phyloP scores from a whole-genome alignment of 805 yeast genomes.

The Pichia insulana region DNA sequence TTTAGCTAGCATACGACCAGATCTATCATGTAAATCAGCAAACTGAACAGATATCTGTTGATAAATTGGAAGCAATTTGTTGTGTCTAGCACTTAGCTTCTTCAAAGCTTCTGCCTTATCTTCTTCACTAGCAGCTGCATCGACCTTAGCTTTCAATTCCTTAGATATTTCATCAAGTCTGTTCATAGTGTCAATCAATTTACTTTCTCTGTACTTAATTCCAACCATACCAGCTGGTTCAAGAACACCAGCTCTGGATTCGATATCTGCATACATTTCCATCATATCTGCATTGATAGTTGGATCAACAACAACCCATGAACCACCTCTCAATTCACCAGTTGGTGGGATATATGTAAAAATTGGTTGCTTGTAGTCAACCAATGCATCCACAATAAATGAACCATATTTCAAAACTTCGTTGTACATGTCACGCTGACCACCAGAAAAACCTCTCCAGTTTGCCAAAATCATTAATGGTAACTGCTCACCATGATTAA shows the following conservation, averaged over 20 bases:
- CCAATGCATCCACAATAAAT: constrained; percentile 92
- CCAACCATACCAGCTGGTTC: constrained; percentile 99
- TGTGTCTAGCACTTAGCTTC: constrained; percentile 71
- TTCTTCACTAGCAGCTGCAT: constrained; percentile 46
- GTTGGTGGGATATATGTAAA: constrained; percentile 96
- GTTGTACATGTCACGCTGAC: constrained; percentile 98
- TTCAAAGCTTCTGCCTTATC: constrained; percentile 58
- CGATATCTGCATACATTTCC: constrained; percentile 98
- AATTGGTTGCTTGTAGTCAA: constrained; percentile 92
- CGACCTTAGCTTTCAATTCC: constrained; percentile 52
- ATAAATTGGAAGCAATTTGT: constrained; percentile 74
- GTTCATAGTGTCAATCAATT: constrained; percentile 81
- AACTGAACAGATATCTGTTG: constrained; percentile 89
- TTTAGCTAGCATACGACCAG: constrained; percentile 96
- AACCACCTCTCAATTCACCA: constrained; percentile 99
- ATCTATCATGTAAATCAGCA: constrained; percentile 96
- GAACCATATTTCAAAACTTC: constrained; percentile 97
- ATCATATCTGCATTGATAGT: constrained; percentile 93
- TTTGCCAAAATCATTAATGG: constrained; percentile 97
- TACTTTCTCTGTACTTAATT: constrained; percentile 92
- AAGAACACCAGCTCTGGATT: constrained; percentile 93
- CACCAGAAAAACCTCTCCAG: constrained; percentile 99
- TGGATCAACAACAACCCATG: constrained; percentile 99
- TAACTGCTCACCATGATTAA: constrained; percentile 95
- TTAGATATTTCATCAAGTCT: constrained; percentile 77